Evolutionary conservation across 2,329 filamentous ascomycete species (phyloP).

Genomic region (Fusarium sp.): DNA sequence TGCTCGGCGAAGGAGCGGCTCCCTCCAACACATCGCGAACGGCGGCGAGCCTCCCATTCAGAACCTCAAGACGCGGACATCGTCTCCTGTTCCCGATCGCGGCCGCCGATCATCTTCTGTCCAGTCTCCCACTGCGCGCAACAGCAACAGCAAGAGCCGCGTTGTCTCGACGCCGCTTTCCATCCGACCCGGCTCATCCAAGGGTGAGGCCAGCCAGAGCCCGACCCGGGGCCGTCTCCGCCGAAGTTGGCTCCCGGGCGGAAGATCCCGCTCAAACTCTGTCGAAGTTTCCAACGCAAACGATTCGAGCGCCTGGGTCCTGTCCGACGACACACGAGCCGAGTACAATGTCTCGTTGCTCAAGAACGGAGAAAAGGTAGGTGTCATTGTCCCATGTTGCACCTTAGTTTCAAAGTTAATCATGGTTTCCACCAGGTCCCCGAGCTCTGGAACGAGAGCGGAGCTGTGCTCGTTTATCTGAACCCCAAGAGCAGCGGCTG

Average conservation of each 20-base stretch:
- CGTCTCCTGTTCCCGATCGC: conserved; percentile 54
- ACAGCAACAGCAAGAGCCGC: conserved; percentile 47
- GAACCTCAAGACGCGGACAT: conserved; percentile 43
- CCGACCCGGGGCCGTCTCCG: conserved; percentile 60
- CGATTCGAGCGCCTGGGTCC: conserved; percentile 63
- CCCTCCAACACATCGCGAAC: conserved; percentile 44
- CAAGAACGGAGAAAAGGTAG: conserved; percentile 67
- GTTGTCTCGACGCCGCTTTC: conserved; percentile 50
- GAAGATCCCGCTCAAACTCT: conserved; percentile 65
- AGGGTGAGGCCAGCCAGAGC: conserved; percentile 56
- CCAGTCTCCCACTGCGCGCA: conserved; percentile 52
- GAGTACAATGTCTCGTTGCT: conserved; percentile 69
- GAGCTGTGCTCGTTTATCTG: conserved; percentile 69
- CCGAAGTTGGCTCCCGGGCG: conserved; percentile 66
- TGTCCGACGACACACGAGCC: conserved; percentile 62
- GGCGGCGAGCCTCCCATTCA: conserved; percentile 26
- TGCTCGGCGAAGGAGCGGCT: conserved; percentile 50
- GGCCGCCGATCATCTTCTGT: conserved; percentile 62
- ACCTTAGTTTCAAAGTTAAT: conserved; percentile 30
- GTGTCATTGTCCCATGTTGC: conserved; percentile 29
- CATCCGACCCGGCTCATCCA: conserved; percentile 41
- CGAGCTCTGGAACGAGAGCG: conserved; percentile 74
- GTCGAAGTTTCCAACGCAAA: conserved; percentile 43
- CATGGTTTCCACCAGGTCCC: conserved; percentile 61
- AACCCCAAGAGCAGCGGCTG: conserved; percentile 62